These are phyloP conservation scores for Cystobasidium tubakii DNA, from an alignment of 768 basidiomycete species.

Conservation along the genomic window DNA sequence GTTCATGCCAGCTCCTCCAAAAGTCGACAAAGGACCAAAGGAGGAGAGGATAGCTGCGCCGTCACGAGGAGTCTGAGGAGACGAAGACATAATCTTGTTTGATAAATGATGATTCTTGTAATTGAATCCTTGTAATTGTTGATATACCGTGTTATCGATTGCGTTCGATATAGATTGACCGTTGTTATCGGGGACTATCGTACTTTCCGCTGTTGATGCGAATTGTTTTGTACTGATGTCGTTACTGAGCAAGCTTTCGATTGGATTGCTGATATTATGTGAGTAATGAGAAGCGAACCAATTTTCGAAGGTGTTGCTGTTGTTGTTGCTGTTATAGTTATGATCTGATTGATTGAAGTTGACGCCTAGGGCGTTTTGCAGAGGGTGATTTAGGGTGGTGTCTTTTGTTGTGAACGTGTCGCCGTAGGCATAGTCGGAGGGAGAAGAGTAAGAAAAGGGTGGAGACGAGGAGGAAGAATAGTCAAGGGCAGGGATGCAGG, in stretches of 20 bases:
- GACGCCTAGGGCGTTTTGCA: conserved; percentile 2
- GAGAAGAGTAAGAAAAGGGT: neutral
- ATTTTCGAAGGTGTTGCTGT: neutral
- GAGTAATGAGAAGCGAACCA: neutral
- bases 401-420: neutral
- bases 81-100: conserved; percentile 6
- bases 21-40: neutral
- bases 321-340: neutral
- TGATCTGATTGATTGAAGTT: neutral
- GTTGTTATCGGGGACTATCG: neutral
- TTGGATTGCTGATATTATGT: neutral
- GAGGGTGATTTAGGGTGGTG: neutral
- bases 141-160: conserved; percentile 6
- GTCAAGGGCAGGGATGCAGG: conserved; percentile 1
- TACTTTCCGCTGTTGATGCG: neutral
- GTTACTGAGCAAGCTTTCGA: conserved; percentile 4
- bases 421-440: neutral
- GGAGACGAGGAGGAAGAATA: neutral
- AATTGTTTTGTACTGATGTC: neutral
- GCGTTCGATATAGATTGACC: conserved; percentile 3
- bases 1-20: neutral
- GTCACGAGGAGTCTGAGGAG: conserved; percentile 12
- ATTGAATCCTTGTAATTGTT: conserved; percentile 9
- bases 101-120: neutral
- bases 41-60: neutral